Percentiles rank a stretch among this genome's conserved stretches.
phyloP scores from a whole-genome alignment of 1,284 basidiomycete genomes.

The Hypsizygus ulmarius region DNA sequence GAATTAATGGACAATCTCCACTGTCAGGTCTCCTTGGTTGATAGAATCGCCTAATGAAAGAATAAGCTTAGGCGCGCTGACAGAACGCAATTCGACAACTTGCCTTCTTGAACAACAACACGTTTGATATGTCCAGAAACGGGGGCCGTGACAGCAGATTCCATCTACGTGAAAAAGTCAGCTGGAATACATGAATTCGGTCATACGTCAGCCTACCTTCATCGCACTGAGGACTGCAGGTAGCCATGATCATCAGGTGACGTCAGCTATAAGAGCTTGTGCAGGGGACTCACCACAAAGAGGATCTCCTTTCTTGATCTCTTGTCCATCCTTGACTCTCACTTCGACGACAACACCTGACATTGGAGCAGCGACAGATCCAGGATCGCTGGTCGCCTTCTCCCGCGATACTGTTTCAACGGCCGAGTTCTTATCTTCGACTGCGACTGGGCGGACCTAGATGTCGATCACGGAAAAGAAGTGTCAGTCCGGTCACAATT shows the following conservation, averaged over 20 bases:
- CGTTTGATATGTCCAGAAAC: slow-evolving; percentile 95
- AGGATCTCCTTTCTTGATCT: slow-evolving; percentile 97
- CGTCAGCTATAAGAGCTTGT: slow-evolving; percentile 14
- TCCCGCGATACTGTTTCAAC: slow-evolving; percentile 93
- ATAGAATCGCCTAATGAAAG: slow-evolving; percentile 72
- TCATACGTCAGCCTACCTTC: slow-evolving; percentile 73
- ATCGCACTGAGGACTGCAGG: slow-evolving; percentile 79
- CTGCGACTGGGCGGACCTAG: slow-evolving; percentile 86
- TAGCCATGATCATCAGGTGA: slow-evolving; percentile 18
- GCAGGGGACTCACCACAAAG: slow-evolving; percentile 64
- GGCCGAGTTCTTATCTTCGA: slow-evolving; percentile 95
- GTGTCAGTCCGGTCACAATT: neutral
- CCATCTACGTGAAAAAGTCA: slow-evolving; percentile 66
- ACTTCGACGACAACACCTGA: slow-evolving; percentile 98
- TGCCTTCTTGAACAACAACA: slow-evolving; percentile 84
- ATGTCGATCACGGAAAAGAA: slow-evolving; percentile 12
- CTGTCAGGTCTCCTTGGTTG: slow-evolving; percentile 83
- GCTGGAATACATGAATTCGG: slow-evolving; percentile 10
- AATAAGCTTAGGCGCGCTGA: slow-evolving; percentile 8
- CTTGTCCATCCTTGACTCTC: slow-evolving; percentile 93
- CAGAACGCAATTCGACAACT: slow-evolving; percentile 21
- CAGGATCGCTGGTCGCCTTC: slow-evolving; percentile 91
- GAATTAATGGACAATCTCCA: slow-evolving; percentile 65
- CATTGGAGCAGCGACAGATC: slow-evolving; percentile 95
- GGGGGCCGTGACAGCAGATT: slow-evolving; percentile 92